Evolutionary conservation across 805 yeast species (phyloP).

Genomic region (Novakomyces olei): DNA sequence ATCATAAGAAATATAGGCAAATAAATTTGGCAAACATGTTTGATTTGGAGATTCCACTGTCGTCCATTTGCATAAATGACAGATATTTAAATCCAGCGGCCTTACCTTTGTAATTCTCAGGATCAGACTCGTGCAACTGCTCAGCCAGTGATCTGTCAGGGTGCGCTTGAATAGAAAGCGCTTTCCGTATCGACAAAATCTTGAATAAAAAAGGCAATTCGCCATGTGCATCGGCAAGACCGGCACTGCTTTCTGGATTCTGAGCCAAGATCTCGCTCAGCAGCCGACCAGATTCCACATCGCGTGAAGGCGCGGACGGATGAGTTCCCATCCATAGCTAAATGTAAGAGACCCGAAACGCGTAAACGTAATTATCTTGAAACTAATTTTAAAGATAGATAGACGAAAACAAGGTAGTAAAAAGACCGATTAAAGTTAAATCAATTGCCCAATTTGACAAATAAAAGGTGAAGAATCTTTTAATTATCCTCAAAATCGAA

Average conservation of each 20-base stretch:
- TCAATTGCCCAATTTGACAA: not conserved
- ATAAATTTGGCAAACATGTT: not conserved
- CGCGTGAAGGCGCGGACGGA: constrained; percentile 64
- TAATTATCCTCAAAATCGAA: not conserved
- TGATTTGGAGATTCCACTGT: no score
- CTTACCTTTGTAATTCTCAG: constrained; percentile 54
- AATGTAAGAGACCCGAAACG: not conserved
- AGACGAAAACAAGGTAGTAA: not conserved
- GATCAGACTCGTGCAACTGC: constrained; percentile 57
- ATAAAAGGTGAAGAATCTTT: not conserved
- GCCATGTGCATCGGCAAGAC: constrained; percentile 40
- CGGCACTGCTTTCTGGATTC: constrained; percentile 40
- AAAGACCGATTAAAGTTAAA: not conserved
- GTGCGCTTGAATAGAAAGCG: constrained; percentile 88
- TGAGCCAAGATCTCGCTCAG: constrained; percentile 44
- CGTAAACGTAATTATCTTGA: not conserved
- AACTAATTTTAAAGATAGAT: not conserved
- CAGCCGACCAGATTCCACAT: constrained; percentile 30
- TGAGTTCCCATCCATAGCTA: constrained; percentile 96
- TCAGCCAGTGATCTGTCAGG: constrained; percentile 77
- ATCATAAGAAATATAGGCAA: not conserved
- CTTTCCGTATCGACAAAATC: constrained; percentile 81
- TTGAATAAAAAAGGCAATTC: constrained; percentile 85
- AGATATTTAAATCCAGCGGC: no score
- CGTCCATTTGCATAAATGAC: no score